phyloP scores from a whole-genome alignment of 2,329 filamentous ascomycete genomes.

The Sporothrix phasma region DNA sequence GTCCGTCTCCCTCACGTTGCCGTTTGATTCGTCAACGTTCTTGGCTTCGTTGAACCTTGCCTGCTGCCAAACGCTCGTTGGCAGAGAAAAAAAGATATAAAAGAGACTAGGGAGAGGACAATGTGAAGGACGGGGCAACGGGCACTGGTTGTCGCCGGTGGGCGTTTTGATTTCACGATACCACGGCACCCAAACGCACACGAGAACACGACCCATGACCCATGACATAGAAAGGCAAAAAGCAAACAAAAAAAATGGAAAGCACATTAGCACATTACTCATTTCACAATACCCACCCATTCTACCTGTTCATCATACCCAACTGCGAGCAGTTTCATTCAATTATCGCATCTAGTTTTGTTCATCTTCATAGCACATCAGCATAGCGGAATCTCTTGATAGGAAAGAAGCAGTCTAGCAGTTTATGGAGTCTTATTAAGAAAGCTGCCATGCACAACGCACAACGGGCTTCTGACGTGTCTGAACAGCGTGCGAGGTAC shows the following conservation, averaged over 20 bases:
- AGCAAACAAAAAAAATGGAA: neutral
- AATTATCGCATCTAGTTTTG: too few species aligned
- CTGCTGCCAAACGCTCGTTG: neutral
- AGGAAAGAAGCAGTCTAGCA: too few species aligned
- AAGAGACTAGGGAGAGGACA: neutral
- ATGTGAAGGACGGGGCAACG: neutral
- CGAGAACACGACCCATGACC: constrained; percentile 3
- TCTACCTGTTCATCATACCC: neutral
- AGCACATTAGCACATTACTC: neutral
- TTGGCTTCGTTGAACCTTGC: neutral
- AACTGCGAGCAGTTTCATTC: neutral
- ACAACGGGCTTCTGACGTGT: neutral
- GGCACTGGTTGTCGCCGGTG: neutral
- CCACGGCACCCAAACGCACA: neutral
- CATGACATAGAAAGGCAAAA: neutral
- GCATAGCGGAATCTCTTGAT: too few species aligned
- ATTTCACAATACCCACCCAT: neutral
- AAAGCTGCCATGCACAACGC: too few species aligned
- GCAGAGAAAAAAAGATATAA: neutral
- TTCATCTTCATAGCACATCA: neutral
- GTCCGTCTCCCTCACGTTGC: neutral
- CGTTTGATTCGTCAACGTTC: neutral
- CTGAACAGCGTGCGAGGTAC: neutral
- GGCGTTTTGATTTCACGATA: neutral
- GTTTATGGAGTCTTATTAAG: neutral